These are phyloP conservation scores for Mortierella sp. DNA, from an alignment of 371 early-diverging fungal genomes.

Conservation along the genomic window DNA sequence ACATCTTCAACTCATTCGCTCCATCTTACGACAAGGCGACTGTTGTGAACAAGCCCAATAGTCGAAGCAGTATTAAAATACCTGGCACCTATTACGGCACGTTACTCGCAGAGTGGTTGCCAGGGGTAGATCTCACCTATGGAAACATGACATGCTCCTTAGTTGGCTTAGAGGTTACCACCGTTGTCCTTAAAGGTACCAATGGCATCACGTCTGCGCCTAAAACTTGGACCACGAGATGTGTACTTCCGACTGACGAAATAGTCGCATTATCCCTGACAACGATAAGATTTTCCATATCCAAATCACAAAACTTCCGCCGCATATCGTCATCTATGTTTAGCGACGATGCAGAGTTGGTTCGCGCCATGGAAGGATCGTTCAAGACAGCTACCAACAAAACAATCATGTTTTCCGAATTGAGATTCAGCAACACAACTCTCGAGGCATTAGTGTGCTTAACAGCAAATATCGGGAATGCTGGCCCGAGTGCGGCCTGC, in stretches of 20 bases:
- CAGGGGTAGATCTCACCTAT: neutral
- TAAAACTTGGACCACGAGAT: neutral
- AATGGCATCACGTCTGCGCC: neutral
- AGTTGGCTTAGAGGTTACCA: neutral
- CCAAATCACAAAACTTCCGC: neutral
- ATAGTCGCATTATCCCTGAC: neutral
- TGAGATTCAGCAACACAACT: neutral
- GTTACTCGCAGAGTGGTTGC: neutral
- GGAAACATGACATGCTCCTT: neutral
- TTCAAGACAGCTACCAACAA: neutral
- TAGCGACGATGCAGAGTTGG: neutral
- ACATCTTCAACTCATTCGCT: neutral
- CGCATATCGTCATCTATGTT: neutral
- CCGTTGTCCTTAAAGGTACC: neutral
- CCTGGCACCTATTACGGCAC: neutral
- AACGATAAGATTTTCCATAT: neutral
- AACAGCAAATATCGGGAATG: neutral
- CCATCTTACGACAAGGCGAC: neutral
- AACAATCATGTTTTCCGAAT: neutral
- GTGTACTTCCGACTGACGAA: slow-evolving; percentile 1
- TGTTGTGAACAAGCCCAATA: neutral
- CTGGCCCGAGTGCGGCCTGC: neutral
- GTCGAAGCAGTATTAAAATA: neutral
- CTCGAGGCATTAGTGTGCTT: neutral
- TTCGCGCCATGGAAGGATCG: slow-evolving; percentile 5